Percentiles rank a stretch among this genome's conserved stretches.
These are phyloP conservation scores for Lantana camara DNA, from an alignment of 257 asterid species.

Conservation along the genomic window DNA sequence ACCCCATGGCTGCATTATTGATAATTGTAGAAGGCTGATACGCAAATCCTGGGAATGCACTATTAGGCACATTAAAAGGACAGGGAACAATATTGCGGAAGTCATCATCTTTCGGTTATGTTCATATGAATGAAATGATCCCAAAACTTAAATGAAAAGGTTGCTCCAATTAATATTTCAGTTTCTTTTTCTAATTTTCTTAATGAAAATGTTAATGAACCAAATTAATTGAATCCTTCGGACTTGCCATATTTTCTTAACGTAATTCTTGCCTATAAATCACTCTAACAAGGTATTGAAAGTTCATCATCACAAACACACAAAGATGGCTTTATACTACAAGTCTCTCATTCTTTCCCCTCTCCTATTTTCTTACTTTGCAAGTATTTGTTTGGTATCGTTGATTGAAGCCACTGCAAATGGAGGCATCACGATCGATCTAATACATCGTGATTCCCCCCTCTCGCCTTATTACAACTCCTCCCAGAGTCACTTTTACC, in stretches of 20 bases:
- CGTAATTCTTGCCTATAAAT: constrained; percentile 25
- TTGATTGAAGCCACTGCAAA: constrained; percentile 17
- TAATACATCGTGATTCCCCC: constrained; percentile 51
- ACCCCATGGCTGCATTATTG: no score
- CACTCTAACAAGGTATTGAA: background rate
- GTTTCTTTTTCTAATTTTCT: constrained; percentile 15
- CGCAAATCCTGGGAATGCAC: no score
- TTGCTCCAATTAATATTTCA: constrained; percentile 13
- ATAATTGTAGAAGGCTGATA: no score
- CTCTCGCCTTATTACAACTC: constrained; percentile 41
- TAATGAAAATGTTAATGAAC: constrained; percentile 10
- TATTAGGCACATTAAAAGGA: no score
- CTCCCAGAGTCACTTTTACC: constrained; percentile 31
- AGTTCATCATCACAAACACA: background rate
- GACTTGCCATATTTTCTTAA: constrained; percentile 22
- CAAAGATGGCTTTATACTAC: constrained; percentile 30
- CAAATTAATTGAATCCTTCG: background rate
- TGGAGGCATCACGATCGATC: constrained; percentile 51
- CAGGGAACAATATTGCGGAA: no score
- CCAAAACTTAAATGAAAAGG: background rate
- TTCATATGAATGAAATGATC: background rate
- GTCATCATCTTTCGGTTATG: background rate
- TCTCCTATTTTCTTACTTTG: constrained; percentile 16
- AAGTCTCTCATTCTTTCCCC: background rate
- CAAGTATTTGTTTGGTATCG: background rate